Evolutionary conservation across 495 filamentous ascomycete species (phyloP), one percentile per base, ranked within the genome.

Genomic region (Thermothielavioides terrestris): DNA sequence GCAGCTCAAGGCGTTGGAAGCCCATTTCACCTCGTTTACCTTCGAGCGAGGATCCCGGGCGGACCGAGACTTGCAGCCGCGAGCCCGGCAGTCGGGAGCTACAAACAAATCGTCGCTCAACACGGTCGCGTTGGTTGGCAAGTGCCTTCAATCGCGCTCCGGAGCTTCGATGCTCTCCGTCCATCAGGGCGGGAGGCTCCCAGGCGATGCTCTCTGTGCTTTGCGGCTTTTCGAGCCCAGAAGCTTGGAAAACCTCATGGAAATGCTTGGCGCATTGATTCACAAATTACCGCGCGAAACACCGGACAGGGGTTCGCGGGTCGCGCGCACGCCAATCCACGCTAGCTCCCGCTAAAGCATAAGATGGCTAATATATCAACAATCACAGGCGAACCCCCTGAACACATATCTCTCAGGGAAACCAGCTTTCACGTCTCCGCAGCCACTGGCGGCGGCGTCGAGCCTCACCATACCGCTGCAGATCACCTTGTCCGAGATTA

Each of bases 401-500:
- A 96, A 98, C 67, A 98, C 92, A 17, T 95, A 92, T 63, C 74
- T 98, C 38, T 85, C 83, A 25, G 89, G 89, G 26, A 87, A 90
- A 63, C 92, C 92, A 14, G 80, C 79, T 40, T 97, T 95, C 66
- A 88, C 89, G 20, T 95, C 91, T 21, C 92, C 92, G 4, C 77
- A 88, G 67, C 92, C 92, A 27, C 69, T 98, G n/a, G 91, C 92
- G 44, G 92, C 92, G 18, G 79, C 88, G 57, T 91, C 89, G 35
- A 86, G 90, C 26, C 79, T 98, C 51, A 98, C 92, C 15, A 98
- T 98, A 60, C 92, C 92, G 18, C 69, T 98, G 4, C 89, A 94
- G 70, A 96, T 98, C 55, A 98, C 91, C 1, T 68, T 98, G 38
- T 96, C 91, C 36, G 89, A 97, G 53, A 94, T 98, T 63, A 87